Base-by-base conservation (phyloP, 208 protist species). In the Acanthamoeba healyi region DNA sequence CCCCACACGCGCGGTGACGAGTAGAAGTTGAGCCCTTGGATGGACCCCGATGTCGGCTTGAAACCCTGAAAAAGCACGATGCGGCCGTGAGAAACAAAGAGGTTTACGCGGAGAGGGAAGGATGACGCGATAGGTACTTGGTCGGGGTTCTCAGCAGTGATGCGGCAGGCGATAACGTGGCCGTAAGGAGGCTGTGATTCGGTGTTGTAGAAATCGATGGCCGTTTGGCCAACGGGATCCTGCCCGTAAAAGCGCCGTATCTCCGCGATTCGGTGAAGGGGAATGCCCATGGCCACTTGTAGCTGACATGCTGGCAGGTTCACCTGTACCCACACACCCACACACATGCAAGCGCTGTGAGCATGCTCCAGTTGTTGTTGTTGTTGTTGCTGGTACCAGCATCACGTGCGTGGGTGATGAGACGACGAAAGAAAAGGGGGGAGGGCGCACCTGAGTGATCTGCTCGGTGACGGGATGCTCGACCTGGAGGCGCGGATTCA, bases 391-490 rank as follows among this genome's bases (percentile, higher is more conserved):
- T 49, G 44, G 12, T 49, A 49, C 12, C 44, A 15, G 4, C 44
- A 49, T 49, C 44, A 49, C 12, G 9, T 49, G 4, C 44, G 12
- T 49, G 9, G 44, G n/a, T 4, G 58, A 1, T 4, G 58, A 32
- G 14, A 26, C 7, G 5, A 65, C 26, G 3, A 65, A 32, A 34
- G 9, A 26, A 12, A 54, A 54, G 6, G 6, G 6, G 49, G 49
- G 49, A 15, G 49, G 9, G 58, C 26, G 58, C 6, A 99, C 97
- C 70, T 98, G 97, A 22, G 98, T 99, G 94, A 99, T 99, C 70
- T 98, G 96, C 96, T 99, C 98, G 38, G 98, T 99, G 15, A 99
- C 98, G n/a, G 99, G 98, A 97, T 99, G 99, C 96, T 99, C 99
- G 19, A 99, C 97, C 96, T 99, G 99, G 65, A 99, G 97, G 67